Evolutionary conservation across 805 yeast species (phyloP).

Genomic region (Kazachstania bromeliacearum): DNA sequence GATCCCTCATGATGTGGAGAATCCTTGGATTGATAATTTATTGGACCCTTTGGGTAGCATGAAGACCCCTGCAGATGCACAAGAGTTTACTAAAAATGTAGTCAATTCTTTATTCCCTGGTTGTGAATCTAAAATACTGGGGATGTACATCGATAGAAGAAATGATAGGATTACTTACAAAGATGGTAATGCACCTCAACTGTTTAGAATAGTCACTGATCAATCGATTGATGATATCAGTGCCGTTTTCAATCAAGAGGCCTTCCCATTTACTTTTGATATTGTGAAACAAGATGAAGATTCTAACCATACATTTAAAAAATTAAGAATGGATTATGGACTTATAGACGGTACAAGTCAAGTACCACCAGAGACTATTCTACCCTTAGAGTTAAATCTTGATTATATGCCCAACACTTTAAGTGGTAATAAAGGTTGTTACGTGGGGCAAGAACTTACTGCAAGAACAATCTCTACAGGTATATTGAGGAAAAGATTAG

Average conservation of each 20-base stretch:
- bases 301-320: conserved; percentile 26
- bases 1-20: conserved; percentile 11
- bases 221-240: conserved; percentile 20
- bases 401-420: conserved; percentile 67
- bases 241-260: conserved; percentile 17
- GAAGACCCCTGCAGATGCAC: conserved; percentile 18
- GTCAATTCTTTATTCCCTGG: conserved; percentile 17
- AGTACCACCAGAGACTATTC: conserved; percentile 38
- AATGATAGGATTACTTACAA: conserved; percentile 43
- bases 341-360: conserved; percentile 46
- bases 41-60: conserved; percentile 16
- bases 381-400: conserved; percentile 79
- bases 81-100: conserved; percentile 13
- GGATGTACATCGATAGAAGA: conserved; percentile 14
- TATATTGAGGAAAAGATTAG: conserved; percentile 67
- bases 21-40: conserved; percentile 26
- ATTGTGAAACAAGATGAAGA: conserved; percentile 11
- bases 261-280: conserved; percentile 22
- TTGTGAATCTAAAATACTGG: conserved; percentile 13
- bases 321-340: conserved; percentile 40
- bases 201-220: conserved; percentile 42
- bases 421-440: conserved; percentile 88
- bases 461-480: conserved; percentile 82
- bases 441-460: conserved; percentile 92
- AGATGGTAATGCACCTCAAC: conserved; percentile 61